These are phyloP conservation scores for Wallacemonas sp. DNA, from an alignment of 208 protist genomes.

Conservation along the genomic window DNA sequence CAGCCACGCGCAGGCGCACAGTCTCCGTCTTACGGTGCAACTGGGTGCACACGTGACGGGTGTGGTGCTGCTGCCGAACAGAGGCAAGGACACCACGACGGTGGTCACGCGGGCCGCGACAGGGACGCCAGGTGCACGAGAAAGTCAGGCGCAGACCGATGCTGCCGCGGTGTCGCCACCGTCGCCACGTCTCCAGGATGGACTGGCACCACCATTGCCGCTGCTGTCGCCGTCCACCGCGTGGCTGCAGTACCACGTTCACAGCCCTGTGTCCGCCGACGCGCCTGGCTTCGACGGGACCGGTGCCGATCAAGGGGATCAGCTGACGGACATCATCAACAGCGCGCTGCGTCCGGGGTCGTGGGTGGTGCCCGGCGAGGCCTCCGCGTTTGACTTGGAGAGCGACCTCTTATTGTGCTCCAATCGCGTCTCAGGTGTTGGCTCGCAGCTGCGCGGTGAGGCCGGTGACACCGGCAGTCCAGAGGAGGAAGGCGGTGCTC, in stretches of 20 bases:
- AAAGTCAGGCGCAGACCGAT: too few species aligned
- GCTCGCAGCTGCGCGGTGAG: too few species aligned
- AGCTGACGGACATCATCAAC: constrained; percentile 1
- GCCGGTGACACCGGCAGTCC: too few species aligned
- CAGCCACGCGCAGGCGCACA: background rate
- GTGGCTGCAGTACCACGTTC: background rate
- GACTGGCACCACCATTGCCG: background rate
- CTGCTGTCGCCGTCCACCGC: too few species aligned
- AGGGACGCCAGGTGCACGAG: too few species aligned
- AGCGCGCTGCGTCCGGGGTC: background rate
- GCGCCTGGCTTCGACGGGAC: background rate
- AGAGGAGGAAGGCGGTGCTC: too few species aligned
- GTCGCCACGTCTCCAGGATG: too few species aligned
- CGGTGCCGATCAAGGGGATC: background rate
- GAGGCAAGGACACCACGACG: background rate
- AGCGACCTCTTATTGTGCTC: background rate
- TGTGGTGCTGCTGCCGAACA: background rate
- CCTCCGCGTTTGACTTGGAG: constrained; percentile 5
- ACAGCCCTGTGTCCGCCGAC: background rate
- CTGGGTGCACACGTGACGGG: constrained; percentile 1
- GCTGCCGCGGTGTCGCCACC: too few species aligned
- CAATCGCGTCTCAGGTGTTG: background rate
- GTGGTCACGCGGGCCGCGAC: background rate
- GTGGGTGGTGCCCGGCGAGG: constrained; percentile 13
- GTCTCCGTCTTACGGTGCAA: background rate